Conservation (phyloP, 2,329 filamentous ascomycete species). For the Clarireedia hainanense region DNA sequence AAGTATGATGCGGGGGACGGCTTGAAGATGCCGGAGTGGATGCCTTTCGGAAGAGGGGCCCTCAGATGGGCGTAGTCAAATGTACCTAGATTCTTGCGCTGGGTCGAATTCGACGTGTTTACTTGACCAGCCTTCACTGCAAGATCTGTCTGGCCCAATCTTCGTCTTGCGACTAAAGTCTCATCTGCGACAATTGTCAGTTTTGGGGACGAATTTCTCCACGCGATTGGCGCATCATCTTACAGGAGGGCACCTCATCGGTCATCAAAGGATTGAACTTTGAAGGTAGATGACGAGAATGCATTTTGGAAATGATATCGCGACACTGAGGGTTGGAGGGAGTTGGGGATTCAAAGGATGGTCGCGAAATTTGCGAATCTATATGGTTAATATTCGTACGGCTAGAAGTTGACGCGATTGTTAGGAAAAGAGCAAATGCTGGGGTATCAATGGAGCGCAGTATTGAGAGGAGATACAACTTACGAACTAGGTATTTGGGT, state of each 20-base stretch:
- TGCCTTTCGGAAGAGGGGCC: constrained; percentile 83
- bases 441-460: background rate
- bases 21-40: constrained; percentile 89
- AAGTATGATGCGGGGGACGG: constrained; percentile 85
- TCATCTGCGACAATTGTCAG: constrained; percentile 24
- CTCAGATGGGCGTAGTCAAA: constrained; percentile 97
- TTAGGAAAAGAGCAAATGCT: background rate
- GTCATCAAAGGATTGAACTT: constrained; percentile 60
- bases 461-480: background rate
- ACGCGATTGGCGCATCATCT: constrained; percentile 27
- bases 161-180: constrained; percentile 60
- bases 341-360: background rate
- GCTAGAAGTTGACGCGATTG: background rate
- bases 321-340: constrained; percentile 1
- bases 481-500: background rate
- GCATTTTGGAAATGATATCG: constrained; percentile 15
- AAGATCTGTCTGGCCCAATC: constrained; percentile 87
- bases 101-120: constrained; percentile 62
- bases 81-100: constrained; percentile 65
- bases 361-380: background rate
- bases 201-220: constrained; percentile 1
- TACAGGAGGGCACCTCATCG: constrained; percentile 58
- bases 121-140: constrained; percentile 71
- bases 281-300: constrained; percentile 41
- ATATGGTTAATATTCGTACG: background rate